Evolutionary conservation across 2,329 filamentous ascomycete genomes (phyloP), one percentile per base, ranked within the genome.

Genomic region (Colletotrichum noveboracense): DNA sequence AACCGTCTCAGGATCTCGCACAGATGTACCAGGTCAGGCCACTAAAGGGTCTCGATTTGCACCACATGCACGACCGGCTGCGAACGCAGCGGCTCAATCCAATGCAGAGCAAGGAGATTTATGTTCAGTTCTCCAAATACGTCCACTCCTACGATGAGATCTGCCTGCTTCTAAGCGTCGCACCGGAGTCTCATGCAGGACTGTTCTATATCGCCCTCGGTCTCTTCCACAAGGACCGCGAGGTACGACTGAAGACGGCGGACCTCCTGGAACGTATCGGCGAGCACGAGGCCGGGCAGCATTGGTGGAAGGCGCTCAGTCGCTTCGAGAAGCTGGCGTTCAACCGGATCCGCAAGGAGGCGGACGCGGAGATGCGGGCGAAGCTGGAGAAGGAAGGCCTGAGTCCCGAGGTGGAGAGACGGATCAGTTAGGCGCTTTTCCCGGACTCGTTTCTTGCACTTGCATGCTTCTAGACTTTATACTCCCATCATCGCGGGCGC

Each of bases 201-300:
- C 89, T 98, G 5, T 98, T 98, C 83, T 98, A 98, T 80, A 86
- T 99, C 30, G 95, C 94, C 7, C 90, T 98, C 67, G 97, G 97
- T 0, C 88, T 99, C 7, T 98, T 98, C 83, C 97, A 99, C 86
- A 95, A 96, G 71, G 93, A 96, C 78, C 89, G 90, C 43, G 94
- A 95, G 67, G 96, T 98, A 13, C 90, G 97, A 43, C 86, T 94
- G 79, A 92, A 92, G 71, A 94, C 95, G 3, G 93, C 95, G 2
- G 94, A 94, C 76, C 86, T 99, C 43, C 85, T 99, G 26, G 95
- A 96, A 79, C 91, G 96, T 26, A 93, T 99, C 70, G 91, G 93
- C 78, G 93, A 94, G 73, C 96, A 99, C 84, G 94, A 97, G 81
- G 97, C 96, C 12, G 97, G 97, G 3, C 91, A 96, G 80, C 95